Evolutionary conservation across 805 yeast species (phyloP), one percentile per base, ranked within the genome.

Genomic region (Yarrowia porcina): DNA sequence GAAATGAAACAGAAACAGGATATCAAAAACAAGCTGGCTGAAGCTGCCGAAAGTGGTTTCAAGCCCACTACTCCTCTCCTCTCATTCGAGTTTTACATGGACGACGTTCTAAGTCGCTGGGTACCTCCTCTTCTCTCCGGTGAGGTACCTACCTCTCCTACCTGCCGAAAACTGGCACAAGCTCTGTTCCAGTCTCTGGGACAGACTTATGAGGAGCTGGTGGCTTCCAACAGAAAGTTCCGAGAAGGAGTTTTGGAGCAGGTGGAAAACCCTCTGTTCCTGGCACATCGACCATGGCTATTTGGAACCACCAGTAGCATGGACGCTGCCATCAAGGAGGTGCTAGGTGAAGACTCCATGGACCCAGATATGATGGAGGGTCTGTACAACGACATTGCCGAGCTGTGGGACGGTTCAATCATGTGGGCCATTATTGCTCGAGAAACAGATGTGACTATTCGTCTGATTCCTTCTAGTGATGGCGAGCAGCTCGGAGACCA

Each of bases 271-370:
- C 59, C 59, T 6, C 18, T 36, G 32, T 52, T 35, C 3, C 23
- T 35, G 44, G 44, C 44, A 15, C 57, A 50, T n/a, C 57, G 57
- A 15, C 41, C 41, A 6, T 50, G 57, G 57, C 42, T 50, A 23
- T 50, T 50, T 35, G 57, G 57, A 35, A 5, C 30, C 17, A n/a
- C 42, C 4, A 23, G 42, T 11, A 50, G 57, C 41, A 33, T 50
- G 20, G 57, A 50, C 25, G 42, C 44, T 0, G 44, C 59, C 25
- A 52, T 47, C 21, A 47, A 47, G 28, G 56, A 47, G 56, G 56
- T 47, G 5, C 39, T 47, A 2, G 39, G 39, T 2, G 56, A 47
- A 5, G 56, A 35, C 21, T 9, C 32, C 21, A 35, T 33, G 11
- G 57, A 49, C 21, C 57, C 33, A 15, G 57, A 33, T 9, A 33